A percentile compares a stretch with the other conserved stretches of the same genome.
Conservation (phyloP, 495 filamentous ascomycete species). For the Echria macrotheca region DNA sequence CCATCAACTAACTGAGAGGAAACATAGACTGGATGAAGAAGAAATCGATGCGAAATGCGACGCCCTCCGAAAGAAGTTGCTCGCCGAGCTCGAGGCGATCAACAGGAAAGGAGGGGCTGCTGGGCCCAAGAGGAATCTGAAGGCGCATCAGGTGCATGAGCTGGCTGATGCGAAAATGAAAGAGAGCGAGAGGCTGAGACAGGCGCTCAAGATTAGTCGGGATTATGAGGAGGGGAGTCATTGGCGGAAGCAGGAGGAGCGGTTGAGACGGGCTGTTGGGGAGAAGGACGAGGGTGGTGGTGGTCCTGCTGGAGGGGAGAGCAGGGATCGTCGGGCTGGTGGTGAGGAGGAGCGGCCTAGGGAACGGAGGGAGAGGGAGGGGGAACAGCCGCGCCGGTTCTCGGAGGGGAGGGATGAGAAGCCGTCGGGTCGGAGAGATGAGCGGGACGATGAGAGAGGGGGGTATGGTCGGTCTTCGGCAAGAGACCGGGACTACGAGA, state of each 20-base stretch:
- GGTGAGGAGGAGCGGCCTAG: neutral
- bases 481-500: neutral
- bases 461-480: neutral
- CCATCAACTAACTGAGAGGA: neutral
- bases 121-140: constrained; percentile 49
- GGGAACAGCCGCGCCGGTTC: neutral
- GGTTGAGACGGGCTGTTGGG: constrained; percentile 51
- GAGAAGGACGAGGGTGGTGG: constrained; percentile 36
- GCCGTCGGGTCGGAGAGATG: too few species aligned
- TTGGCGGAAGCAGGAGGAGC: constrained; percentile 68
- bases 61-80: constrained; percentile 57
- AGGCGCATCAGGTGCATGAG: constrained; percentile 93
- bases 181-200: constrained; percentile 85
- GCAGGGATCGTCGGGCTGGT: neutral
- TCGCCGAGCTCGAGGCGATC: constrained; percentile 38
- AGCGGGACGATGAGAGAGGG: neutral
- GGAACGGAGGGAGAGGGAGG: neutral
- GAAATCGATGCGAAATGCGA: constrained; percentile 67
- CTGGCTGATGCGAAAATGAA: constrained; percentile 92
- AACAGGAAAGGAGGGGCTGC: constrained; percentile 27
- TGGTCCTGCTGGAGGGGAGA: constrained; percentile 1
- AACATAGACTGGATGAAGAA: constrained; percentile 62
- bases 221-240: constrained; percentile 83
- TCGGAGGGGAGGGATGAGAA: neutral
- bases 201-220: constrained; percentile 80